Base-by-base conservation (phyloP, 2,329 filamentous ascomycete genomes). In the Grosmannia huntii region DNA sequence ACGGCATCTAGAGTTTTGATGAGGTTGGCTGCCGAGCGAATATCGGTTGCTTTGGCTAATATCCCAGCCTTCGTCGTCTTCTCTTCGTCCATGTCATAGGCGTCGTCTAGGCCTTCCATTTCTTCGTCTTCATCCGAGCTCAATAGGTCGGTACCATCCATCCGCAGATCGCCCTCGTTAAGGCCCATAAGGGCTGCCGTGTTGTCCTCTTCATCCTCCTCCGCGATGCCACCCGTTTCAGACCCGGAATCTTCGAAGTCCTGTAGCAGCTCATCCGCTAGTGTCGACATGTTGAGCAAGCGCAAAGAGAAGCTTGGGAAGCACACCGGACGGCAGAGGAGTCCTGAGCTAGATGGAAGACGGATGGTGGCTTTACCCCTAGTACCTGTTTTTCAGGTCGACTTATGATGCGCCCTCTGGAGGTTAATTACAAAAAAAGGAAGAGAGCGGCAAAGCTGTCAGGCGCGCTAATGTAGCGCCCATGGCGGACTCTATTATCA, bases 201-300 rank as follows among this genome's bases (percentile, higher is more conserved):
- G 56, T 74, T 71, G 48, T 76, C 71, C 57, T 73, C 69, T 57
- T 73, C 69, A 61, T 76, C 74, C 56, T 79, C 75, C 59, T 81
- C 76, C 53, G 79, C 76, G 36, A 82, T 76, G 41, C 83, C 82
- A 61, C 86, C 85, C 44, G 80, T 82, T 65, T 94, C 89, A 56
- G 89, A 89, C 56, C 85, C 90, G 6, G 85, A 89, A 68, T 95
- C 89, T 66, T 90, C 90, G 63, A 95, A 94, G 69, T 95, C 90
- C 67, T 94, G 89, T 65, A 97, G 79, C 12, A 99, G 81, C 70
- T 97, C 92, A 67, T 97, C 91, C 62, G 89, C 92, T 62, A 95
- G 80, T 51, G 90, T 95, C 70, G 92, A 90, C 90, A 96, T 95
- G 56, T n/a, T 41, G 28, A 44, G 23, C 27, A 11, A 28, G 11